phyloP scores from a whole-genome alignment of 1,139 yeast genomes.

The Blastobotrys proliferans region DNA sequence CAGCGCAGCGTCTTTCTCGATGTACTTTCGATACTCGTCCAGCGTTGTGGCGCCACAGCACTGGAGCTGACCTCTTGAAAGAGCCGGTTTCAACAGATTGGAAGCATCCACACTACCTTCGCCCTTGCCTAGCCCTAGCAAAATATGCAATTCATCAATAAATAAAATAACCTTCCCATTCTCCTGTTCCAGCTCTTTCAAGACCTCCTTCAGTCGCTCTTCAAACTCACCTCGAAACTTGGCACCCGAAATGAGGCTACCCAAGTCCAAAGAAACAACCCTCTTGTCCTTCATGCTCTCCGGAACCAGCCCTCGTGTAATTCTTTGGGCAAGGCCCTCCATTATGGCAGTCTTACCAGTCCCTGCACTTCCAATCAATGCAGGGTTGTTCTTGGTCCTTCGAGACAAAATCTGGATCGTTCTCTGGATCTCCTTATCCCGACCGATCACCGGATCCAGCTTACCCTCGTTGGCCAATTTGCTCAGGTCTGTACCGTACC shows the following conservation, averaged over 20 bases:
- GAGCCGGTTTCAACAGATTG: conserved; percentile 84
- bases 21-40: conserved; percentile 81
- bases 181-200: conserved; percentile 83
- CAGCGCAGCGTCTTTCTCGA: conserved; percentile 88
- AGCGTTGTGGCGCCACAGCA: conserved; percentile 96
- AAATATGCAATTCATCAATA: conserved; percentile 87
- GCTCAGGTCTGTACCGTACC: conserved; percentile 80
- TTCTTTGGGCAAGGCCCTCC: conserved; percentile 94
- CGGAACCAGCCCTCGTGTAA: conserved; percentile 88
- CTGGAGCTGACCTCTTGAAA: conserved; percentile 89
- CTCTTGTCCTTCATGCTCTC: conserved; percentile 84
- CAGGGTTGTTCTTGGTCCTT: conserved; percentile 92
- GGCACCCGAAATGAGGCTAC: conserved; percentile 88
- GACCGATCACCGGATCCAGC: conserved; percentile 92
- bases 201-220: conserved; percentile 75
- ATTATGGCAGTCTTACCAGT: conserved; percentile 96
- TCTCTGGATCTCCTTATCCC: conserved; percentile 91
- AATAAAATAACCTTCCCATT: conserved; percentile 76
- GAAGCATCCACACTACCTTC: conserved; percentile 97
- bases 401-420: conserved; percentile 89
- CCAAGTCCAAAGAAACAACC: conserved; percentile 79
- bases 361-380: conserved; percentile 92
- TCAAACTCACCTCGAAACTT: conserved; percentile 96
- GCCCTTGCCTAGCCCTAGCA: conserved; percentile 88
- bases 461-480: conserved; percentile 84